Base-by-base conservation (phyloP, 2,329 filamentous ascomycete species). In the Verticillium nonalfalfae region DNA sequence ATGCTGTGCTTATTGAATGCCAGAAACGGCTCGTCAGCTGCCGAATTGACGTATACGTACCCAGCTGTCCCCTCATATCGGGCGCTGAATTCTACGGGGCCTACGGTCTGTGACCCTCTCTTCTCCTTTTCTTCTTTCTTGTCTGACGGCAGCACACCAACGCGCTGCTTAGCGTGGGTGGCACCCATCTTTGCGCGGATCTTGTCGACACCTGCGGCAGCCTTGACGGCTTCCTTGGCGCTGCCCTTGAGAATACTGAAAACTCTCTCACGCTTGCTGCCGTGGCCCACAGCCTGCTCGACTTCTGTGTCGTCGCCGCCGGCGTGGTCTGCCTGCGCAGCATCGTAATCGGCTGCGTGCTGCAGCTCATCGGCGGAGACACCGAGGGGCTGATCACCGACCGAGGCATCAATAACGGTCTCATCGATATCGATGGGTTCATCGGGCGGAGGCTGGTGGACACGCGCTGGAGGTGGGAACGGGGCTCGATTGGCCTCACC, bases 401-500 rank as follows among this genome's bases (percentile, higher is more conserved):
- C 34, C 9, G 55, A 36, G n/a, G 61, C 61, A 26, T 26, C 11
- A 11, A 63, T 38, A 2, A 36, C 26, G 5, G 40, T 21, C 1
- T 55, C 52, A 4, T 61, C 56, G 10, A 59, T 14, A 1, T 50
- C 13, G 4, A 60, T 52, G 3, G 56, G 15, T 4, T 60, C 14
- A 10, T 56, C 7, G 9, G 61, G 55, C 9, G 55, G 36, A 14
- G 58, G 14, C 13, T 50, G 45, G 35, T 38, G 31, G 11, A 59
- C 26, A 1, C 14, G 33, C 6, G 36, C 59, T 1, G 69, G 70
- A 5, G 73, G 80, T 18, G 86, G 86, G 0, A 90, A 71, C 6
- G 87, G 87, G n/a, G 86, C 83, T 64, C 85, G 85, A 69, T 88
- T 88, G 3, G 81, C 81, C 73, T 90, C 87, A 58, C 87, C 87